phyloP scores from a whole-genome alignment of 148 eudicot species.

The Camellia granthamiana region DNA sequence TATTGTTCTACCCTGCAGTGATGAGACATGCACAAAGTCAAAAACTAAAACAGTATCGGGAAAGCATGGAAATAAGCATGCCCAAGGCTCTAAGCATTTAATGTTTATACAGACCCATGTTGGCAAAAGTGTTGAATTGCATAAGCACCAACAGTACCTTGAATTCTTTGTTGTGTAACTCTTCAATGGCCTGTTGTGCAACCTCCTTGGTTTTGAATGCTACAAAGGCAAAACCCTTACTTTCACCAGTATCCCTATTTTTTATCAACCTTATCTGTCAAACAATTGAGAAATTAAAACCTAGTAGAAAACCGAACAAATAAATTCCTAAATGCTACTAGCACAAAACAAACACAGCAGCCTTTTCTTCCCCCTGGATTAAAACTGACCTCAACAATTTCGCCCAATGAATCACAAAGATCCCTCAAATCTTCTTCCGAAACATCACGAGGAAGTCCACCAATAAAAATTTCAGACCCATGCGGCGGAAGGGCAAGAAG shows the following conservation, averaged over 20 bases:
- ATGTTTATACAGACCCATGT: background rate
- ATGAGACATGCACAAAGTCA: constrained; percentile 2
- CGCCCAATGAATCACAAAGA: constrained; percentile 86
- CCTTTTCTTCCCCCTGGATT: background rate
- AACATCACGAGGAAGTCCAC: constrained; percentile 82
- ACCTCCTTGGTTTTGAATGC: constrained; percentile 73
- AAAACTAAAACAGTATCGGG: background rate
- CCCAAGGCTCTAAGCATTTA: background rate
- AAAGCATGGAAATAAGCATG: background rate
- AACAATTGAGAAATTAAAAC: constrained; percentile 1
- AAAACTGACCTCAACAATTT: constrained; percentile 64
- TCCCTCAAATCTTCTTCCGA: constrained; percentile 82
- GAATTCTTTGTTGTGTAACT: constrained; percentile 77
- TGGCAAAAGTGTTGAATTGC: background rate
- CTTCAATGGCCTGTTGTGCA: constrained; percentile 80
- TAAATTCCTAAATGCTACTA: background rate
- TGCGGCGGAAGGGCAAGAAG: constrained; percentile 88
- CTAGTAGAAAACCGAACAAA: background rate
- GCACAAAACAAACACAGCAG: background rate
- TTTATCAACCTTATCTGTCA: constrained; percentile 78
- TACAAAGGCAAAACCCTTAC: constrained; percentile 90
- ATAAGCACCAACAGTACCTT: constrained; percentile 46
- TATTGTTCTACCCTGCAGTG: constrained; percentile 71
- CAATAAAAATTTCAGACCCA: constrained; percentile 90
- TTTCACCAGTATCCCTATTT: constrained; percentile 88